These are phyloP conservation scores for Fusarium albosuccineum DNA, from an alignment of 2,329 filamentous ascomycete species.

Conservation along the genomic window DNA sequence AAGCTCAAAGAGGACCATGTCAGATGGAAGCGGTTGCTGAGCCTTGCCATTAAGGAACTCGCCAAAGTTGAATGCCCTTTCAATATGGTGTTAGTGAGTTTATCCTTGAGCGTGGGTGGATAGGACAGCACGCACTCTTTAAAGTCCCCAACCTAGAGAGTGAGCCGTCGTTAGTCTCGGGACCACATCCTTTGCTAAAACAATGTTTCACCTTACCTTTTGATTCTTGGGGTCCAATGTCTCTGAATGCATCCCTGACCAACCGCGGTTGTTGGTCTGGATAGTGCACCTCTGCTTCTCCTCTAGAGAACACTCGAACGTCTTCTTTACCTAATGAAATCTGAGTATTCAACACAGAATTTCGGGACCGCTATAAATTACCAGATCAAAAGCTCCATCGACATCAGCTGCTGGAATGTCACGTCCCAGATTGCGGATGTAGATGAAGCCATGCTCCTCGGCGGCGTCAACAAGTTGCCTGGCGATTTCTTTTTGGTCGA, in stretches of 20 bases:
- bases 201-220: constrained; percentile 64
- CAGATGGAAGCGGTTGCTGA: constrained; percentile 80
- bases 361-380: constrained; percentile 54
- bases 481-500: constrained; percentile 69
- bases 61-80: constrained; percentile 91
- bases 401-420: constrained; percentile 77
- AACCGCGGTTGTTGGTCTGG: constrained; percentile 85
- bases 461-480: constrained; percentile 83
- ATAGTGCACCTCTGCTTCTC: constrained; percentile 84
- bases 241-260: constrained; percentile 89
- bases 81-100: constrained; percentile 7
- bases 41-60: constrained; percentile 77
- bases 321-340: constrained; percentile 68
- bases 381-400: constrained; percentile 79
- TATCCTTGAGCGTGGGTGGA: background rate
- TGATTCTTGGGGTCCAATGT: constrained; percentile 88
- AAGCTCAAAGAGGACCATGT: constrained; percentile 70
- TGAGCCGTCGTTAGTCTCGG: background rate
- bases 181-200: background rate
- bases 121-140: constrained; percentile 75
- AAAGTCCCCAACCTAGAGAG: constrained; percentile 78
- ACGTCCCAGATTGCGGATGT: constrained; percentile 80
- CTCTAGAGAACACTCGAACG: constrained; percentile 77
- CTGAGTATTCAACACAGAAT: background rate
- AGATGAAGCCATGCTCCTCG: constrained; percentile 87